Conservation (phyloP, 306 rosid species). For the Vigna unguiculata region DNA sequence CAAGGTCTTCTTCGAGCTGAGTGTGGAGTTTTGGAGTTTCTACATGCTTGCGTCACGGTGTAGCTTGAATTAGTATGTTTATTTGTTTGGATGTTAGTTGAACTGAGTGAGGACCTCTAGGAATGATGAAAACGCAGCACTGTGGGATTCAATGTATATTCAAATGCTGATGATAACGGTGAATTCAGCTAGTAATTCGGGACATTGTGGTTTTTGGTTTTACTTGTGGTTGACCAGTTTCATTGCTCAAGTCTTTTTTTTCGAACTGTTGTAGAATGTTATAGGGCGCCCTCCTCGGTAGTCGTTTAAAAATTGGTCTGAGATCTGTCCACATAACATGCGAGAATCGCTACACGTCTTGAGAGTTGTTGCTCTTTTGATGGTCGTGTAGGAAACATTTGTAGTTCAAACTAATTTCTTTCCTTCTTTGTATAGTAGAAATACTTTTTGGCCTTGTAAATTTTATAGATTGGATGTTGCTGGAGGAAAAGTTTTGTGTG, state of each 20-base stretch:
- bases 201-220: slow-evolving; percentile 32
- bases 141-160: slow-evolving; percentile 32
- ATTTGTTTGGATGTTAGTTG: slow-evolving; percentile 21
- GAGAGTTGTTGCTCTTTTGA: slow-evolving; percentile 36
- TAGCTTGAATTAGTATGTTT: background rate
- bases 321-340: slow-evolving; percentile 6
- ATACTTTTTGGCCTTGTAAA: slow-evolving; percentile 29
- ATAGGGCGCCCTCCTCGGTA: background rate
- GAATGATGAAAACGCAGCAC: slow-evolving; percentile 33
- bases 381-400: slow-evolving; percentile 28
- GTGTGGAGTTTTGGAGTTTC: slow-evolving; percentile 27
- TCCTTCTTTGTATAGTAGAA: slow-evolving; percentile 28
- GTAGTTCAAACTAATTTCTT: slow-evolving; percentile 19
- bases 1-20: slow-evolving; percentile 16
- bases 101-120: slow-evolving; percentile 17
- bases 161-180: slow-evolving; percentile 26
- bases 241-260: background rate
- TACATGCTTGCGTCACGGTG: slow-evolving; percentile 2
- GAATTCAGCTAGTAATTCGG: slow-evolving; percentile 22
- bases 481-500: slow-evolving; percentile 15
- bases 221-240: slow-evolving; percentile 27
- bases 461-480: slow-evolving; percentile 23
- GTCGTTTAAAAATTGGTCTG: slow-evolving; percentile 30
- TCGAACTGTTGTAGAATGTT: slow-evolving; percentile 15
- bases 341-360: slow-evolving; percentile 5